Evolutionary conservation across 768 basidiomycete species (phyloP).

Genomic region (Mycena chlorophos): DNA sequence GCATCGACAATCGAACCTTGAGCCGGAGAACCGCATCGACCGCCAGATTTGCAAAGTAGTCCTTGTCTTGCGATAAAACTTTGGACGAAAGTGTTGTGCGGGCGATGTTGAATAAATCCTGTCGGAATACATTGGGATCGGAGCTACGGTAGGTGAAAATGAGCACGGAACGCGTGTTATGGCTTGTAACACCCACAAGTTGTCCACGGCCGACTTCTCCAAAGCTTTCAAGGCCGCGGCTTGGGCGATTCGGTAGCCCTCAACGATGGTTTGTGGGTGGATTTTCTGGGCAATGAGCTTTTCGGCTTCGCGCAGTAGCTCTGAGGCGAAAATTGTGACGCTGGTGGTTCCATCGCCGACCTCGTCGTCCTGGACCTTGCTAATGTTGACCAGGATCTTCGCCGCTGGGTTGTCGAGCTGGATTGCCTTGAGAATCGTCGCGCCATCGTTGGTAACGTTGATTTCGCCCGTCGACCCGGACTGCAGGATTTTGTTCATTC

Average conservation of each 20-base stretch:
- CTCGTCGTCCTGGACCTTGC: slow-evolving; percentile 99
- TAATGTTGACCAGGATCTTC: slow-evolving; percentile 99
- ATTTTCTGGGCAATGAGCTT: slow-evolving; percentile 89
- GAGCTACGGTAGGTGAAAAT: slow-evolving; percentile 42
- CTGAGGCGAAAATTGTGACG: slow-evolving; percentile 89
- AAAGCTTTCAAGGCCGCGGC: slow-evolving; percentile 80
- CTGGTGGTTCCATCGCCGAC: slow-evolving; percentile 94
- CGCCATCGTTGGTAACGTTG: slow-evolving; percentile 98
- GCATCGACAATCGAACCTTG: slow-evolving; percentile 50
- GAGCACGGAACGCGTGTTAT: neutral
- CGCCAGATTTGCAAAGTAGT: slow-evolving; percentile 96
- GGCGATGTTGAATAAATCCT: slow-evolving; percentile 95
- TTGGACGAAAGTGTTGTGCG: slow-evolving; percentile 94
- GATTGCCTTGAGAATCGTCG: slow-evolving; percentile 96
- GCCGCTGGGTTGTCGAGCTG: slow-evolving; percentile 98
- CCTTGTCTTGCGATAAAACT: slow-evolving; percentile 94
- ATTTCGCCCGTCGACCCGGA: slow-evolving; percentile 87
- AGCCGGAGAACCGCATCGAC: slow-evolving; percentile 94
- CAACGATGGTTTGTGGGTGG: slow-evolving; percentile 97
- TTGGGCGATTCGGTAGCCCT: slow-evolving; percentile 94
- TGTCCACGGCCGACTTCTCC: slow-evolving; percentile 78
- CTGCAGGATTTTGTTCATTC: slow-evolving; percentile 99
- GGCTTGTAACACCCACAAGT: slow-evolving; percentile 59
- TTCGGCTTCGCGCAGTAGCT: slow-evolving; percentile 92
- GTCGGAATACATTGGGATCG: slow-evolving; percentile 73